Evolutionary conservation across 2,329 filamentous ascomycete species (phyloP).

Genomic region (Emergomyces orientalis): DNA sequence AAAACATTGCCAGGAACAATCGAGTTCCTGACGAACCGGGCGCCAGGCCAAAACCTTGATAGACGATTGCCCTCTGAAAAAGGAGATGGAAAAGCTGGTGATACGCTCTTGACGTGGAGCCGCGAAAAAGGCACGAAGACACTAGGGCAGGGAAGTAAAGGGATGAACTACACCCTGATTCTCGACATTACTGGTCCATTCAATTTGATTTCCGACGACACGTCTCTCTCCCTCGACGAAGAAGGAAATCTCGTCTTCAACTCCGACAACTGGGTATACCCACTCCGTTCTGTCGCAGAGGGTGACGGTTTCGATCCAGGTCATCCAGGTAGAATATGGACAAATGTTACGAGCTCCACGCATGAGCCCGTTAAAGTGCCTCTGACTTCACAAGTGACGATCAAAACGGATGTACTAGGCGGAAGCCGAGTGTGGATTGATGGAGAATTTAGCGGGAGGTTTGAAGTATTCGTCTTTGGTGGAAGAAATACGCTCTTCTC

Average conservation of each 20-base stretch:
- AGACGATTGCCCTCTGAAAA: constrained; percentile 29
- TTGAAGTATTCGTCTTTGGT: constrained; percentile 48
- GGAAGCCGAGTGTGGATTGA: constrained; percentile 45
- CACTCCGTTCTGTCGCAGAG: constrained; percentile 39
- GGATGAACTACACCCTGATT: constrained; percentile 47
- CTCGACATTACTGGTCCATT: constrained; percentile 41
- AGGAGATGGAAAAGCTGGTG: constrained; percentile 29
- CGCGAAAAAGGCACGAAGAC: constrained; percentile 24
- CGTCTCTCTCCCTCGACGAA: constrained; percentile 30
- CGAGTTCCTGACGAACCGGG: constrained; percentile 33
- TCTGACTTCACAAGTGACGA: constrained; percentile 29
- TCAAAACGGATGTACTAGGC: constrained; percentile 38
- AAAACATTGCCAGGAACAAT: constrained; percentile 32
- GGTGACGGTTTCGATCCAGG: constrained; percentile 39
- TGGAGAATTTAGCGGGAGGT: constrained; percentile 40
- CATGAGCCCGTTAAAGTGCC: constrained; percentile 35
- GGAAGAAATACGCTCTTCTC: constrained; percentile 44
- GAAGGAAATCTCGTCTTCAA: constrained; percentile 35
- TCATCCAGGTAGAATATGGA: constrained; percentile 46
- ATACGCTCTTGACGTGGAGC: constrained; percentile 26
- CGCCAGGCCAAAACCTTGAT: constrained; percentile 45
- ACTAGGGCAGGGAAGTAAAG: constrained; percentile 44
- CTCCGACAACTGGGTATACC: constrained; percentile 40
- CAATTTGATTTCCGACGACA: constrained; percentile 37
- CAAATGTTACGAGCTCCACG: constrained; percentile 39